Evolutionary conservation across 176 grass and related monocot species (phyloP).

Genomic region (Canna indica): DNA sequence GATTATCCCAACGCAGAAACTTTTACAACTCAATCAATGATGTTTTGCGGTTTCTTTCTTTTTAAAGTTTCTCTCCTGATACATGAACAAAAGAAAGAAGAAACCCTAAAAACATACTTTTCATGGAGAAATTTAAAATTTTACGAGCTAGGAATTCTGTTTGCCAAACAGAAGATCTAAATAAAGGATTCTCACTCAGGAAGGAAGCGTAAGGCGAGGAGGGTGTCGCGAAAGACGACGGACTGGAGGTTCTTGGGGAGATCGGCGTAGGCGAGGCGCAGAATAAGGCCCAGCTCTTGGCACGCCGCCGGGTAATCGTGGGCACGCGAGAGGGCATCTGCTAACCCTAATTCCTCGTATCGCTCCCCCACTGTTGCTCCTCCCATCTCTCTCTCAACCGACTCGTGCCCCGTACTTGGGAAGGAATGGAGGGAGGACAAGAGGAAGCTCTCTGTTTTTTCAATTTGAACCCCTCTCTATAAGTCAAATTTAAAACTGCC

Average conservation of each 20-base stretch:
- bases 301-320: slow-evolving; percentile 74
- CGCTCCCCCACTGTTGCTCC: slow-evolving; percentile 22
- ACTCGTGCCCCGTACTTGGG: not conserved
- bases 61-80: not conserved
- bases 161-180: not conserved
- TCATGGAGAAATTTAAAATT: not conserved
- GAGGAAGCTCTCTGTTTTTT: too few species aligned
- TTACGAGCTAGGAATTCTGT: not conserved
- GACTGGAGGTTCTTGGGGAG: slow-evolving; percentile 54
- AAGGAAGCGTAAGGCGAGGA: slow-evolving; percentile 63
- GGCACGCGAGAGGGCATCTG: slow-evolving; percentile 34
- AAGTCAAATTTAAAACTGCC: too few species aligned
- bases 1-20: not conserved
- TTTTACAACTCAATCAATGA: not conserved
- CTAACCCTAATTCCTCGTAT: slow-evolving; percentile 47
- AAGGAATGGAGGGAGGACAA: not conserved
- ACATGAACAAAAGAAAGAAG: not conserved
- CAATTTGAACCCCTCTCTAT: too few species aligned
- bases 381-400: slow-evolving; percentile 18
- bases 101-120: not conserved
- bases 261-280: slow-evolving; percentile 43
- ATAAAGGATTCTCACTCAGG: slow-evolving; percentile 37
- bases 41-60: not conserved
- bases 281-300: slow-evolving; percentile 51
- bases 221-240: slow-evolving; percentile 42